Conservation (phyloP, 495 filamentous ascomycete genomes). For the Tuber aestivum region DNA sequence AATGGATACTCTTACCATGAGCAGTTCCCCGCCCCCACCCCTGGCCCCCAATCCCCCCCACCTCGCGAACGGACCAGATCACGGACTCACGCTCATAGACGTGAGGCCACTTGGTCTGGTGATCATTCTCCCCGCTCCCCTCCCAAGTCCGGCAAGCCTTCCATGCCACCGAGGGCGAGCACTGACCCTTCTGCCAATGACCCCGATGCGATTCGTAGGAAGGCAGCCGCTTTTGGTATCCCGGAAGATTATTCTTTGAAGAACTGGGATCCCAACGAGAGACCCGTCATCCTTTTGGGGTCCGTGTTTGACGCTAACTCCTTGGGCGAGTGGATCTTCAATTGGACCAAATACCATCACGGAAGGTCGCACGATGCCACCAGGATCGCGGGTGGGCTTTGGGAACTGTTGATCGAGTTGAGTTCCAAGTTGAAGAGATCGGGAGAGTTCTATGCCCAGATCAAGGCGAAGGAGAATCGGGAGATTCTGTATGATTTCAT, state of each 20-base stretch:
- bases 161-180: conserved; percentile 43
- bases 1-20: conserved; percentile 28
- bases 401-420: conserved; percentile 92
- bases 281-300: conserved; percentile 82
- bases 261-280: conserved; percentile 95
- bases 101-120: conserved; percentile 37
- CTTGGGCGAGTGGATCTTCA: conserved; percentile 98
- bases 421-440: conserved; percentile 91
- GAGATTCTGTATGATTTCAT: conserved; percentile 89
- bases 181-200: conserved; percentile 24
- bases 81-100: conserved; percentile 36
- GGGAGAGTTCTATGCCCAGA: conserved; percentile 69
- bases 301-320: conserved; percentile 98
- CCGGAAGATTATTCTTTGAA: conserved; percentile 90
- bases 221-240: conserved; percentile 82
- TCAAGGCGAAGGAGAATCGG: conserved; percentile 62
- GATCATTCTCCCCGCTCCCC: conserved; percentile 50
- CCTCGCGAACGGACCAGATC: conserved; percentile 33
- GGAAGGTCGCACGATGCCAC: conserved; percentile 79
- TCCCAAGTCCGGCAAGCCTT: conserved; percentile 45
- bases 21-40: conserved; percentile 35
- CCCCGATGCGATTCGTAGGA: conserved; percentile 44
- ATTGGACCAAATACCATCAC: conserved; percentile 95
- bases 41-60: conserved; percentile 40
- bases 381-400: conserved; percentile 89